Percentiles rank a stretch among this genome's conserved stretches.
phyloP scores from a whole-genome alignment of 805 yeast species.

The Lipomyces sp. region DNA sequence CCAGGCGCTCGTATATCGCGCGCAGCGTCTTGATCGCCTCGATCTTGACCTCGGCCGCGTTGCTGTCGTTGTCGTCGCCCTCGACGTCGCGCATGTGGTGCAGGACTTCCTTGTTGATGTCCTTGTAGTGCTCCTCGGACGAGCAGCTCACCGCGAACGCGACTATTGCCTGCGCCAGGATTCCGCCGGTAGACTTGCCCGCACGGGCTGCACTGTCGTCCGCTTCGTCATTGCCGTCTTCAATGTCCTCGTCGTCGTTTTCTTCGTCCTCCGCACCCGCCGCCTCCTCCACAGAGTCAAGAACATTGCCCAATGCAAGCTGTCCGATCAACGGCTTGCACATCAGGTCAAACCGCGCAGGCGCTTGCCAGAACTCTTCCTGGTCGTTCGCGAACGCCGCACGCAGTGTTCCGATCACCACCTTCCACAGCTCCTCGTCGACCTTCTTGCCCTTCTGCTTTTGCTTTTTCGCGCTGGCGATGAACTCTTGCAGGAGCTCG shows the following conservation, averaged over 20 bases:
- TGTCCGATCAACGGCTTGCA: constrained; percentile 63
- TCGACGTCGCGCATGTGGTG: constrained; percentile 61
- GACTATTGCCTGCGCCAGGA: constrained; percentile 74
- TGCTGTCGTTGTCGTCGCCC: constrained; percentile 8
- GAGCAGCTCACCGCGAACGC: constrained; percentile 65
- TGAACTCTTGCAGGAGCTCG: constrained; percentile 51
- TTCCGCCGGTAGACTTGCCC: constrained; percentile 12
- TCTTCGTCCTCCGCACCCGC: constrained; percentile 70
- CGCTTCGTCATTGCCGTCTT: too few species aligned
- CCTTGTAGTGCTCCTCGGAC: constrained; percentile 63
- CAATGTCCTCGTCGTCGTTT: neutral
- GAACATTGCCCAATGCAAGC: constrained; percentile 39
- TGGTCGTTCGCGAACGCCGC: constrained; percentile 61
- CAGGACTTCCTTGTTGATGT: constrained; percentile 60
- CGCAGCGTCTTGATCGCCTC: constrained; percentile 82
- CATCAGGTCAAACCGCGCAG: constrained; percentile 74
- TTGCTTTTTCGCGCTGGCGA: too few species aligned
- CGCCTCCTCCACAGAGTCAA: constrained; percentile 45
- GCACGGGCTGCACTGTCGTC: too few species aligned
- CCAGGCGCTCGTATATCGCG: constrained; percentile 80
- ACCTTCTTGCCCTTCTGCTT: constrained; percentile 30
- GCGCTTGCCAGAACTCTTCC: constrained; percentile 92
- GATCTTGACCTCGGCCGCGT: constrained; percentile 42
- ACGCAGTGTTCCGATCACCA: constrained; percentile 66
- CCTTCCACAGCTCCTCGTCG: constrained; percentile 62